phyloP scores from a whole-genome alignment of 2,329 filamentous ascomycete genomes.

The Diaporthe vaccinii region DNA sequence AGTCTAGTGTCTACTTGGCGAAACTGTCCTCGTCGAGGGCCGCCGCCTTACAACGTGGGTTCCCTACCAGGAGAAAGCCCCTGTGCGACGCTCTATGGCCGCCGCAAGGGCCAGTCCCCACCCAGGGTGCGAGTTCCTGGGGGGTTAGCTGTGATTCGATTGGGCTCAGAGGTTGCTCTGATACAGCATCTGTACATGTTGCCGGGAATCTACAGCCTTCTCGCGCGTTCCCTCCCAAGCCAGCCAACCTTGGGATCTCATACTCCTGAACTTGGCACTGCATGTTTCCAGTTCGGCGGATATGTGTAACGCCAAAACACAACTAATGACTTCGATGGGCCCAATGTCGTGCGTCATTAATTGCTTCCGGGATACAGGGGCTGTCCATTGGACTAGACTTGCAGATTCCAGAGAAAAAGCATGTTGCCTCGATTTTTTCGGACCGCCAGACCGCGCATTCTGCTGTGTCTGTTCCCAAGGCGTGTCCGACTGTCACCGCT shows the following conservation, averaged over 20 bases:
- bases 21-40: conserved; percentile 17
- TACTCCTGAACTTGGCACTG: conserved; percentile 8
- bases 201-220: neutral
- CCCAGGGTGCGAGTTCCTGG: neutral
- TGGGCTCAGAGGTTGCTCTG: neutral
- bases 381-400: conserved; percentile 7
- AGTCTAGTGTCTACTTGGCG: conserved; percentile 25
- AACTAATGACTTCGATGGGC: conserved; percentile 4
- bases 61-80: conserved; percentile 7
- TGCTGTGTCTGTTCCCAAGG: conserved; percentile 10
- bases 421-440: conserved; percentile 25
- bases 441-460: conserved; percentile 28
- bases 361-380: neutral
- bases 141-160: neutral
- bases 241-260: conserved; percentile 4
- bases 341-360: conserved; percentile 19
- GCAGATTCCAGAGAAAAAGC: conserved; percentile 19
- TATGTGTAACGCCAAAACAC: conserved; percentile 30
- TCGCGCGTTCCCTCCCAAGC: conserved; percentile 1
- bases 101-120: neutral
- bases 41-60: conserved; percentile 14
- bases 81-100: conserved; percentile 19
- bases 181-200: neutral
- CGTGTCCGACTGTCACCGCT: conserved; percentile 4
- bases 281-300: conserved; percentile 31